Evolutionary conservation across 73 alveolate genomes (phyloP).

Genomic region (Loxodes magnus): DNA sequence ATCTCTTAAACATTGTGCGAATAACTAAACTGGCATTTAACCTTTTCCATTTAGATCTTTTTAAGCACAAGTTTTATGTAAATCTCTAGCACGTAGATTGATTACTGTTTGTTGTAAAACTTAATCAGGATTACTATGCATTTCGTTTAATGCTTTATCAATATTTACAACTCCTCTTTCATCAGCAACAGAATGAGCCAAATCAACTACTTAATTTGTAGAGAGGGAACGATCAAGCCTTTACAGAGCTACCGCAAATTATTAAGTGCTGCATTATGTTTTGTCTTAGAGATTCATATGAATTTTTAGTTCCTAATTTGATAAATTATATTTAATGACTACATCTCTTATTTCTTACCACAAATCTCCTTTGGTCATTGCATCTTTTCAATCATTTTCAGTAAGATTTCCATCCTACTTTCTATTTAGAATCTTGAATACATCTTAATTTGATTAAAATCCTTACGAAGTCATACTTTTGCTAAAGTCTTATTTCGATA

Average conservation of each 20-base stretch:
- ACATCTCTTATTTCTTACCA: no score
- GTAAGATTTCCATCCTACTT: no score
- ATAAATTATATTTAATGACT: no score
- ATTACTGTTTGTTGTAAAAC: not conserved
- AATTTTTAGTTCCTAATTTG: no score
- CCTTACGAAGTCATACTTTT: no score
- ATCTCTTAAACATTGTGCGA: not conserved
- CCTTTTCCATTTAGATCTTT: not conserved
- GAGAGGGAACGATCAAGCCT: slow-evolving; percentile 13
- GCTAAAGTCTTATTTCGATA: no score
- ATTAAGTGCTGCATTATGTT: not conserved
- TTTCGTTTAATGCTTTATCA: no score
- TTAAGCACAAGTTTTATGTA: slow-evolving; percentile 6
- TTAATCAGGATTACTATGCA: slow-evolving; percentile 2
- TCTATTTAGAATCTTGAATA: no score
- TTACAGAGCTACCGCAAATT: slow-evolving; percentile 6
- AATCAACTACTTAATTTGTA: not conserved
- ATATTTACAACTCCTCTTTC: slow-evolving; percentile 5
- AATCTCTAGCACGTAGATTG: not conserved
- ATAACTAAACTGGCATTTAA: not conserved
- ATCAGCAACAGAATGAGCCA: slow-evolving; percentile 12
- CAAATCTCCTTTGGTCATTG: no score
- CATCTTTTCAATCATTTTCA: no score
- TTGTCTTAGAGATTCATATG: slow-evolving; percentile 6
- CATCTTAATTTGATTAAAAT: no score